A percentile compares a stretch with the other conserved stretches of the same genome.
phyloP scores from a whole-genome alignment of 148 eudicot species.

The Cornus kousa region DNA sequence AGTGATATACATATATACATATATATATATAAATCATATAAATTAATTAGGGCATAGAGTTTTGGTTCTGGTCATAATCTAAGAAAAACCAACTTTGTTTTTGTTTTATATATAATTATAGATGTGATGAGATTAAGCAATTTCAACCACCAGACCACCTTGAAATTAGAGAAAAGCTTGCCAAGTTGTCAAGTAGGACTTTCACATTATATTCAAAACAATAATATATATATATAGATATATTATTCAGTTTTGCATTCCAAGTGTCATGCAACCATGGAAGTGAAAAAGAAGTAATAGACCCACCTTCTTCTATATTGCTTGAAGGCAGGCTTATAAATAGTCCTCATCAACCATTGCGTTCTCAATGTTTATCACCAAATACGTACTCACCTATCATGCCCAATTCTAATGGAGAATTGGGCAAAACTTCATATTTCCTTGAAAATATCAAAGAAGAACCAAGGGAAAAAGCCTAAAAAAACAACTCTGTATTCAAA shows the following conservation, averaged over 20 bases:
- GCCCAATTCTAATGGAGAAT: background rate
- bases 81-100: no score
- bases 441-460: background rate
- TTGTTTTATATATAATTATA: background rate
- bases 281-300: background rate
- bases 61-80: no score
- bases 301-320: background rate
- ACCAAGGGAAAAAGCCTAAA: background rate
- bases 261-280: background rate
- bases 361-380: constrained; percentile 2
- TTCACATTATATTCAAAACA: background rate
- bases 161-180: background rate
- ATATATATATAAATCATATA: no score
- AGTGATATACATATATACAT: no score
- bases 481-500: no score
- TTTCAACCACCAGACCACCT: background rate
- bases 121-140: background rate
- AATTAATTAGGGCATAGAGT: no score
- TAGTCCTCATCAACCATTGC: background rate
- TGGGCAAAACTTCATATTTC: background rate
- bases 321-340: background rate
- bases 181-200: background rate
- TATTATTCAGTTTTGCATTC: background rate
- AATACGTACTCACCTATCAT: background rate
- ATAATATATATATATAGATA: no score